phyloP scores from a whole-genome alignment of 768 basidiomycete genomes.

The Gloeopeniophorella convolvens region DNA sequence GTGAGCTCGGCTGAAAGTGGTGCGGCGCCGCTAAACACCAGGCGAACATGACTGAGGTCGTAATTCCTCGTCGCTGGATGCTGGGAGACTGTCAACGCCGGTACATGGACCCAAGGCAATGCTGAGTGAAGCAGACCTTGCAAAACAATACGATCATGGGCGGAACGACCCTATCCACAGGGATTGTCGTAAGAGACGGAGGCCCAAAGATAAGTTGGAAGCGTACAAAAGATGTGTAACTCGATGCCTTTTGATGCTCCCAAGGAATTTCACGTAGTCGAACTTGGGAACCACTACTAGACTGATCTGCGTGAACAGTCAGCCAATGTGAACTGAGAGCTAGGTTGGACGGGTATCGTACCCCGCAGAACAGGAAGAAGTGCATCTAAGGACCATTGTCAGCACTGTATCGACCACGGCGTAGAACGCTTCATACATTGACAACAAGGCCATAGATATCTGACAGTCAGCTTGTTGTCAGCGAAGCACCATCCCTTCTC shows the following conservation, averaged over 20 bases:
- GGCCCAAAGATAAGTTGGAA: no score
- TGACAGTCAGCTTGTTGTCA: slow-evolving; percentile 22
- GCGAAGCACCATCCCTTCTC: background rate
- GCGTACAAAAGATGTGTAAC: slow-evolving; percentile 31
- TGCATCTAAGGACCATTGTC: slow-evolving; percentile 23
- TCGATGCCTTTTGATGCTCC: slow-evolving; percentile 28
- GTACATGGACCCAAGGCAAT: background rate
- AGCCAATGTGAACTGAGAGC: no score
- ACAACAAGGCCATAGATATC: slow-evolving; percentile 40
- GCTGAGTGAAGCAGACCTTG: slow-evolving; percentile 22
- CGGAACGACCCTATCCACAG: slow-evolving; percentile 22
- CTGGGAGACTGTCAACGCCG: slow-evolving; percentile 11
- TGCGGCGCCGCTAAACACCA: slow-evolving; percentile 30
- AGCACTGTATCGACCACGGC: background rate
- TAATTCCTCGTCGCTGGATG: slow-evolving; percentile 28
- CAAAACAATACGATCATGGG: slow-evolving; percentile 28
- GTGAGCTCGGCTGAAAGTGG: slow-evolving; percentile 31
- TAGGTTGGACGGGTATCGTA: no score
- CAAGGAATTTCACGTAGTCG: slow-evolving; percentile 27
- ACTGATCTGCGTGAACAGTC: slow-evolving; percentile 21
- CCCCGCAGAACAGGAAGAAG: slow-evolving; percentile 24
- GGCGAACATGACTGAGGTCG: slow-evolving; percentile 25
- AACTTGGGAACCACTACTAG: slow-evolving; percentile 31
- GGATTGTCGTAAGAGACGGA: background rate
- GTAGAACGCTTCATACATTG: slow-evolving; percentile 4